These are phyloP conservation scores for Zopfochytrium polystomum DNA, from an alignment of 371 early-diverging fungal species.

Conservation along the genomic window DNA sequence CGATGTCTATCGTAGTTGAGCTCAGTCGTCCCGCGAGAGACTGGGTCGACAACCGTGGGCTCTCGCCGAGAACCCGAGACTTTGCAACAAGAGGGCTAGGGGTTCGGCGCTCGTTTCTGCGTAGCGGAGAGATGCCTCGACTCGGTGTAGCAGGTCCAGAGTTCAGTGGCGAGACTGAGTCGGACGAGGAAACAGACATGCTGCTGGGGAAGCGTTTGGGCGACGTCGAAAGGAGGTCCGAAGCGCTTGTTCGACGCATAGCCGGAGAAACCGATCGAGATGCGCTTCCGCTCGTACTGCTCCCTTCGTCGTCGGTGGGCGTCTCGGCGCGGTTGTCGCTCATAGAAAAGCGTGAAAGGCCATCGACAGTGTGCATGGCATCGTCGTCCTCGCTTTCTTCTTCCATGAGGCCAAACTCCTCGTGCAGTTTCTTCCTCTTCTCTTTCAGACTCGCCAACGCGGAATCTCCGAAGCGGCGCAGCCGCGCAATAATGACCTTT, in stretches of 20 bases:
- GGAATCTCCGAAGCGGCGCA: slow-evolving; percentile 45
- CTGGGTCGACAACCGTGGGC: too few species aligned
- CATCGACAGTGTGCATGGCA: slow-evolving; percentile 3
- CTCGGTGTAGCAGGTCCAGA: too few species aligned
- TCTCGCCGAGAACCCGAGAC: too few species aligned
- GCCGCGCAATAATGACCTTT: slow-evolving; percentile 37
- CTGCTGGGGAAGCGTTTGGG: slow-evolving; percentile 31
- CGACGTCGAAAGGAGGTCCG: slow-evolving; percentile 27
- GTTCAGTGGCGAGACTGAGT: too few species aligned
- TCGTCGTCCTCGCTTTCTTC: slow-evolving; percentile 11
- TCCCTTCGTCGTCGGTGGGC: slow-evolving; percentile 1
- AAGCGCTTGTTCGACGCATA: too few species aligned
- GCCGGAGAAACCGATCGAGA: slow-evolving; percentile 2
- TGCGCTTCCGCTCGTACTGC: slow-evolving; percentile 2
- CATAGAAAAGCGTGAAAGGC: slow-evolving; percentile 11
- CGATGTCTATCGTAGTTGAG: too few species aligned
- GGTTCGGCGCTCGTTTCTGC: too few species aligned
- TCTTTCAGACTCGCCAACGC: slow-evolving; percentile 38
- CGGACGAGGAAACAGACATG: too few species aligned
- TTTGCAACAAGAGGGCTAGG: too few species aligned
- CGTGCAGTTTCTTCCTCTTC: slow-evolving; percentile 24
- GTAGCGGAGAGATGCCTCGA: too few species aligned
- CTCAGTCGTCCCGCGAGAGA: slow-evolving; percentile 1
- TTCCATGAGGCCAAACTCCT: slow-evolving; percentile 17
- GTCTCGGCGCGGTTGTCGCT: slow-evolving; percentile 9